Conservation (phyloP, 352 stramenopile genomes). For the Phytophthora pluvialis region DNA sequence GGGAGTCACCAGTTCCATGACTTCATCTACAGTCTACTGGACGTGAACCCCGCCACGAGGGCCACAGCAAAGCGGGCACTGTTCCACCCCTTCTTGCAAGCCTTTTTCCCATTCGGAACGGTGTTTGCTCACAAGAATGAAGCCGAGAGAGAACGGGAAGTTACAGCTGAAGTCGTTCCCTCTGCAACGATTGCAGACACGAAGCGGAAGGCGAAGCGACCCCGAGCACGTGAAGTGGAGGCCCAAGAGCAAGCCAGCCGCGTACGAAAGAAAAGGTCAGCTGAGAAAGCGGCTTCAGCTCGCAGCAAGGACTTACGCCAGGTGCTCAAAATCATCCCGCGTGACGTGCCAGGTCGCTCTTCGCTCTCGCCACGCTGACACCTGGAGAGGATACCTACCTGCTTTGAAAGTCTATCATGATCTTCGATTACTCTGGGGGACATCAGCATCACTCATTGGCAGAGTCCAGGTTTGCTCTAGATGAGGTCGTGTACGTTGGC, state of each 20-base stretch:
- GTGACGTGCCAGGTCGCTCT: constrained; percentile 18
- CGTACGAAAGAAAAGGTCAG: constrained; percentile 26
- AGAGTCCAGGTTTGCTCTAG: constrained; percentile 12
- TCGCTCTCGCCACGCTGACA: constrained; percentile 29
- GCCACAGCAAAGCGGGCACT: constrained; percentile 58
- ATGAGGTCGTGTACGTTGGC: constrained; percentile 18
- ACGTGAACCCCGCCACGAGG: constrained; percentile 52
- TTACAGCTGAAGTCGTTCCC: not conserved
- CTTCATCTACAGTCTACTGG: constrained; percentile 61
- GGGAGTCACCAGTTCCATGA: constrained; percentile 47
- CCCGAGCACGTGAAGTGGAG: constrained; percentile 4
- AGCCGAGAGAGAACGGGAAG: constrained; percentile 5
- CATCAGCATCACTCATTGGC: constrained; percentile 10
- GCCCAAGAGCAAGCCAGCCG: constrained; percentile 6
- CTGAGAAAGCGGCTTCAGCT: constrained; percentile 22
- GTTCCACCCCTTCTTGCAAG: constrained; percentile 74
- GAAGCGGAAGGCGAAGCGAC: constrained; percentile 29
- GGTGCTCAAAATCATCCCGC: constrained; percentile 39
- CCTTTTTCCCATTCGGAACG: constrained; percentile 69
- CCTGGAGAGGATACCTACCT: not conserved
- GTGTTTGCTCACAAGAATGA: constrained; percentile 45
- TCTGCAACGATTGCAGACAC: constrained; percentile 9
- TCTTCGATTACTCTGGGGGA: not conserved
- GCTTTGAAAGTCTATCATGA: constrained; percentile 4
- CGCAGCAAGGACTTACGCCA: constrained; percentile 40